Conservation (phyloP, 2,329 filamentous ascomycete species). For the Alternaria longipes region DNA sequence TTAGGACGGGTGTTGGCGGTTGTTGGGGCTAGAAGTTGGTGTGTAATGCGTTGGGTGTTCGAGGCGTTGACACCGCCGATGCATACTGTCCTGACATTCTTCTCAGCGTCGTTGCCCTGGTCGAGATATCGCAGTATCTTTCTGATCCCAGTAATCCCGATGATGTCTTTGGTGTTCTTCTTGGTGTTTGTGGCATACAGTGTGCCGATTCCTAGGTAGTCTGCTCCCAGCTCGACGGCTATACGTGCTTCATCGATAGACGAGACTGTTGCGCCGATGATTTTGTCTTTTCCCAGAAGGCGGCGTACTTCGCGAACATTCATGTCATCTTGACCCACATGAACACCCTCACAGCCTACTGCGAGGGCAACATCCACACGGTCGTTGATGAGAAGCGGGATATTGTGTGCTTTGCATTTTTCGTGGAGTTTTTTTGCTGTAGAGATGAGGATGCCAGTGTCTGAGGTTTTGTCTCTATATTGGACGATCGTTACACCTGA, state of each 20-base stretch:
- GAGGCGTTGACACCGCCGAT: constrained; percentile 87
- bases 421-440: constrained; percentile 75
- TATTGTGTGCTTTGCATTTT: constrained; percentile 71
- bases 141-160: constrained; percentile 76
- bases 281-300: constrained; percentile 77
- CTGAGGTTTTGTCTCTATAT: constrained; percentile 86
- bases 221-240: constrained; percentile 79
- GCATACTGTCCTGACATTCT: constrained; percentile 68
- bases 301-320: constrained; percentile 71
- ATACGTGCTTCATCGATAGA: constrained; percentile 74
- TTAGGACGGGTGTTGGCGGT: constrained; percentile 55
- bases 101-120: constrained; percentile 42
- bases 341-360: constrained; percentile 87
- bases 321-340: constrained; percentile 95
- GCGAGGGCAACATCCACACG: constrained; percentile 88
- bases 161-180: constrained; percentile 83
- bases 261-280: constrained; percentile 89
- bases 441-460: constrained; percentile 75
- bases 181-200: constrained; percentile 86
- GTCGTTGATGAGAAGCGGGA: constrained; percentile 93
- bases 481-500: constrained; percentile 81
- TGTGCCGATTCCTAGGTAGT: constrained; percentile 91
- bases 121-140: constrained; percentile 70
- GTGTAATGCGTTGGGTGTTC: constrained; percentile 78
- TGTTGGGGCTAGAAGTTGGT: constrained; percentile 66